Percentiles rank a stretch among this genome's conserved stretches.
Conservation (phyloP, 352 stramenopile genomes). For the Globisporangium megalacanthum region DNA sequence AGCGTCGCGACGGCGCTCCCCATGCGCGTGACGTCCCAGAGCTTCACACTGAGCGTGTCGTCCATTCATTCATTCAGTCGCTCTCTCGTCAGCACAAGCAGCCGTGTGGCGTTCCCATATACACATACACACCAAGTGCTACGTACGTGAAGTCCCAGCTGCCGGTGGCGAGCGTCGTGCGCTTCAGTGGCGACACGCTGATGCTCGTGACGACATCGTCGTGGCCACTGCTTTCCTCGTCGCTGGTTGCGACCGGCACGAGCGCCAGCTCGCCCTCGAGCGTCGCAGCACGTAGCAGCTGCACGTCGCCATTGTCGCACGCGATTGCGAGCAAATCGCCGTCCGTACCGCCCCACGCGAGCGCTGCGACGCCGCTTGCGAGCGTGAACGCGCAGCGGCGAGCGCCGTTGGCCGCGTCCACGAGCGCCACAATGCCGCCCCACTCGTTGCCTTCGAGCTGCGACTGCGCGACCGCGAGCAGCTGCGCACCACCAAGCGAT, state of each 20-base stretch:
- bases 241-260: constrained; percentile 16
- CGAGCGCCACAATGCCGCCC: constrained; percentile 49
- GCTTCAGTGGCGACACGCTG: constrained; percentile 35
- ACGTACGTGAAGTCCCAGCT: constrained; percentile 76
- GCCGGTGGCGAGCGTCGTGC: constrained; percentile 35
- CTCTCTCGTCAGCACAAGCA: neutral
- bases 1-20: constrained; percentile 47
- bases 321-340: constrained; percentile 44
- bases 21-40: constrained; percentile 61
- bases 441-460: constrained; percentile 74
- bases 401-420: constrained; percentile 35
- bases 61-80: too few relatives aligned
- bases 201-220: constrained; percentile 67
- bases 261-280: constrained; percentile 33
- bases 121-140: neutral
- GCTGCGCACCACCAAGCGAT: constrained; percentile 17
- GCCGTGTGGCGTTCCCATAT: neutral
- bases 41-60: constrained; percentile 39
- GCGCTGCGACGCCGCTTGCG: constrained; percentile 33
- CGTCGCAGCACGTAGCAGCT: constrained; percentile 30
- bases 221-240: constrained; percentile 31
- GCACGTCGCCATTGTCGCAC: constrained; percentile 76
- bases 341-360: constrained; percentile 52
- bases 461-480: constrained; percentile 64
- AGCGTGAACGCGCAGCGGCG: constrained; percentile 39